Evolutionary conservation across 495 filamentous ascomycete genomes (phyloP), one percentile per base, ranked within the genome.

Genomic region (Pseudevernia furfuracea): DNA sequence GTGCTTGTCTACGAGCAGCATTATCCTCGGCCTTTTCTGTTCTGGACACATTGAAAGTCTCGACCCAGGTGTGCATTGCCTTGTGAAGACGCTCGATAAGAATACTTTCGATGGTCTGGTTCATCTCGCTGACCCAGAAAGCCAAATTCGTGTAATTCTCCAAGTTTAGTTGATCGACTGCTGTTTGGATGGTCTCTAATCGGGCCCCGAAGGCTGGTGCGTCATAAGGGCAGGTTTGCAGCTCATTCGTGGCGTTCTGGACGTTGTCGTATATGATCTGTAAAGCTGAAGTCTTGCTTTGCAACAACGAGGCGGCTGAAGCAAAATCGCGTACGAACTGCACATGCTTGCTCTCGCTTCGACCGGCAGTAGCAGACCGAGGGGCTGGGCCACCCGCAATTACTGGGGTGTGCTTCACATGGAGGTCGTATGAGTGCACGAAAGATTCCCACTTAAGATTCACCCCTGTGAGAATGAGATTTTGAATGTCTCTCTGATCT

Each of bases 391-490:
- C 39, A 58, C 78, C 78, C n/a, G 75, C 71, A 60, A 79, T 77
- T n/a, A 80, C 71, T 57, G 74, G 76, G 39, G 85, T 80, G 68
- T 90, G 87, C 68, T 93, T 89, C 60, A 92, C 81, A 68, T 93
- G 90, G 23, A 96, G 78, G 72, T 97, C 94, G 72, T 96, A 97
- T 11, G 91, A 91, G 70, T 97, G 91, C 39, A 98, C 89, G 72
- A 98, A 96, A 1, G 94, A 93, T 72, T 98, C 94, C 94, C 94
- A 98, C 69, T 89, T 87, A 38, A 97, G 78, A 15, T 90, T 89
- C 55, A 97, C 80, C 52, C 94, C 94, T 77, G 94, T 96, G 56
- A 78, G 77, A 62, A 97, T 84, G 68, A 96, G 83, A 37, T 73
- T 74, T 64, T 96, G 90, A 1, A 89, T 88, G 61, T 96, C 90